Evolutionary conservation across 371 early-diverging fungal genomes (phyloP).

Genomic region (Umbelopsis sp.): DNA sequence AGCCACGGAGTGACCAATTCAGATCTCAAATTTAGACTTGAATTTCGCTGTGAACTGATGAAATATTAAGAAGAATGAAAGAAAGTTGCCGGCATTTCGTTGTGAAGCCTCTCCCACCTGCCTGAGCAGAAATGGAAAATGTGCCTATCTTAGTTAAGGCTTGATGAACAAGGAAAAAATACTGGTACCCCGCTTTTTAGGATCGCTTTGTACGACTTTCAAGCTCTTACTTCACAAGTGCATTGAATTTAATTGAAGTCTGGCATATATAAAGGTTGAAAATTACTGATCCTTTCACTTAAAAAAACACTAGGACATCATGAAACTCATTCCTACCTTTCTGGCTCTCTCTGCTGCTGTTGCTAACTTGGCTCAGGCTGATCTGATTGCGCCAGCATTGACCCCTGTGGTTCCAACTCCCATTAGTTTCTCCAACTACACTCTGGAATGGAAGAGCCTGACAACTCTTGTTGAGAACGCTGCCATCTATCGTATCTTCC

Average conservation of each 20-base stretch:
- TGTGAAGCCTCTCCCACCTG: too few relatives aligned
- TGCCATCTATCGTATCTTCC: too few relatives aligned
- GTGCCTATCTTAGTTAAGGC: background rate
- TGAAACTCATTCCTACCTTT: background rate
- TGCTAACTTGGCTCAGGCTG: background rate
- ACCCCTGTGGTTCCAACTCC: conserved; percentile 7
- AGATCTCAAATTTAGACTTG: too few relatives aligned
- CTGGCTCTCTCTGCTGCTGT: background rate
- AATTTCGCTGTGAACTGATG: too few relatives aligned
- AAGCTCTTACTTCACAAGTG: background rate
- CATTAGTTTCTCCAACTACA: conserved; percentile 10
- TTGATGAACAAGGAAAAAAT: background rate
- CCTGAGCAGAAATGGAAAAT: conserved; percentile 5
- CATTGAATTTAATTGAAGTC: background rate
- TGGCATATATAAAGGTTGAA: background rate
- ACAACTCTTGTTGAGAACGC: background rate
- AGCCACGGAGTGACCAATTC: too few relatives aligned
- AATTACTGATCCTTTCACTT: background rate
- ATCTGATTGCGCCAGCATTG: background rate
- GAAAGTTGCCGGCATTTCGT: too few relatives aligned
- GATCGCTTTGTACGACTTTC: background rate
- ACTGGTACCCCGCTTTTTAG: background rate
- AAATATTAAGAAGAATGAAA: too few relatives aligned
- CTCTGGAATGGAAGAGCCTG: conserved; percentile 8
- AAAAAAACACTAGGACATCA: background rate